Evolutionary conservation across 31 red algal genomes (phyloP), one percentile per base, ranked within the genome.

Genomic region (Odonthalia washingtoniensis): DNA sequence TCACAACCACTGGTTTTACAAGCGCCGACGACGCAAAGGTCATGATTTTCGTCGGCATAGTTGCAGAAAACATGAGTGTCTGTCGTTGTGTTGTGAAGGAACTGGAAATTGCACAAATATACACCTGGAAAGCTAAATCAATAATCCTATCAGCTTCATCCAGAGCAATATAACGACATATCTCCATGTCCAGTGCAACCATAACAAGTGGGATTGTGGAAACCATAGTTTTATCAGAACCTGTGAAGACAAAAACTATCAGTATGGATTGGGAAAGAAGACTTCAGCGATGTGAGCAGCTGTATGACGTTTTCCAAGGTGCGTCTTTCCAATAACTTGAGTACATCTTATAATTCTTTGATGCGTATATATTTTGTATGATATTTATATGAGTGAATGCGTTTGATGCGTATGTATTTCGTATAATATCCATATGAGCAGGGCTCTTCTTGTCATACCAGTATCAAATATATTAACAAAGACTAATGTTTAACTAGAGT

Each of bases 71-170:
- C 92, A 98, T 95, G 31, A 98, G 84, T 35, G 96, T 95, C 75
- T 98, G 96, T 1, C 96, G 70, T 44, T 98, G 96, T 1, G 83
- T n/a, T n/a, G 84, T 9, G 86, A 98, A 95, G 74, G 92, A 98
- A 80, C 91, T 94, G 70, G 95, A 92, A 26, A 98, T 91, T 61
- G 77, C 87, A 38, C 96, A 78, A 18, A 95, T 95, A 45, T 98
- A 92, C 73, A n/a, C 94, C 89, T 46, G 95, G 92, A 98, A 98
- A 3, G 89, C 92, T 1, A 95, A 70, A 72, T 98, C 96, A 66
- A 98, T 95, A 3, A 98, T 93, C 42, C 96, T 46, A 79, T 95
- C 96, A 14, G 92, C 96, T 77, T 95, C 96, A 84, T 98, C 96
- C 26, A 98, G 82, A 31, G 87, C 77, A 32, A 94, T 81, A 41